Base-by-base conservation (phyloP, 78 protist species). In the Emiliania huxleyi region DNA sequence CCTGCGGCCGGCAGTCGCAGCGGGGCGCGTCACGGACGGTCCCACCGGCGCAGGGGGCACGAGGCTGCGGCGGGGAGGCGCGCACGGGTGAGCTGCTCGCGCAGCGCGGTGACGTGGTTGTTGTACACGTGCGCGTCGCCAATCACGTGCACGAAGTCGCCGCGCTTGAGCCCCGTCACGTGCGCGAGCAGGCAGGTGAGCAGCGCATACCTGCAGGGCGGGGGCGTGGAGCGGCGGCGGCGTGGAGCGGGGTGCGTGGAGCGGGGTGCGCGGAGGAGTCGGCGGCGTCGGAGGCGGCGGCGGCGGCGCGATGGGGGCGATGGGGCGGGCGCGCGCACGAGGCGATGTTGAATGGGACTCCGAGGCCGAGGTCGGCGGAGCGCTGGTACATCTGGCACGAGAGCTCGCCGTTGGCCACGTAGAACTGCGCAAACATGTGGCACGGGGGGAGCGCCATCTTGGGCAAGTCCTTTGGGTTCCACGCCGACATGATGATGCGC, bases 271-370 rank as follows among this genome's bases (percentile, higher is more conserved):
- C n/a, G n/a, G n/a, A n/a, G n/a, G n/a, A n/a, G n/a, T n/a, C n/a
- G n/a, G n/a, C n/a, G n/a, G n/a, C n/a, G n/a, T n/a, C n/a, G n/a
- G n/a, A n/a, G n/a, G n/a, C n/a, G n/a, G n/a, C n/a, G n/a, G n/a
- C n/a, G n/a, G n/a, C n/a, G n/a, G n/a, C n/a, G n/a, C n/a, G n/a
- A n/a, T n/a, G n/a, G n/a, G n/a, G n/a, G n/a, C n/a, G n/a, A n/a
- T n/a, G n/a, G n/a, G n/a, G n/a, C n/a, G n/a, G n/a, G n/a, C n/a
- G n/a, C n/a, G n/a, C n/a, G n/a, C n/a, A n/a, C 45, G 94, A 73
- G 43, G 99, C 99, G 79, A 98, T 97, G 97, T 98, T 98, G 97
- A 98, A 98, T 26, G 99, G 99, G 56, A 97, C 98, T 11, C 99
- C 99, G 45, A 98, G 96, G 0, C 98, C 98, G 94, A 95, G 93